Base-by-base conservation (phyloP, 169 alveolate species). In the Nephromyces sp. region DNA sequence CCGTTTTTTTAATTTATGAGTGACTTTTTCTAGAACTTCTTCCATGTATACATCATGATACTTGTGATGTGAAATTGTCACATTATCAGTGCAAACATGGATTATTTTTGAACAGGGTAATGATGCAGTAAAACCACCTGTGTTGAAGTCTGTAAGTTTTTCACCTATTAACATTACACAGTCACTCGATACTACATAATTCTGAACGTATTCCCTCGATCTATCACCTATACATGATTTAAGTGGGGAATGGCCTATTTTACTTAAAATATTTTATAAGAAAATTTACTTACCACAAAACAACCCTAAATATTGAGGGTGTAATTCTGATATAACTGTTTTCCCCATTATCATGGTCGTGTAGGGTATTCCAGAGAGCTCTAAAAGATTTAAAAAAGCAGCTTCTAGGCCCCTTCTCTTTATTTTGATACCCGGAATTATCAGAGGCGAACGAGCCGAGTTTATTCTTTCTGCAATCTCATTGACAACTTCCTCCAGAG, bases 81-180 rank as follows among this genome's bases (percentile, higher is more conserved):
- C n/a, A n/a, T 43, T 6, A 3, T 69, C 61, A 3, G 75, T 21
- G 28, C 51, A 15, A 8, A n/a, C 51, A n/a, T 62, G 8, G 51
- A 62, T 62, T 24, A 57, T 62, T 8, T 15, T n/a, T 8, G 28
- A 21, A 8, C 8, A 15, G 6, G 33, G 33, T 25, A 80, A 30
- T 29, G 31, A 15, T 24, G 68, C 80, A 0, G 86, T 57, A 67
- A 80, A 80, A 24, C 78, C 78, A 2, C 86, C 86, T n/a, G 86
- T 80, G 66, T 80, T 80, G 30, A 78, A 80, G 53, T 80, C 86
- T 66, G 84, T 80, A 31, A 80, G 32, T 72, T 79, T 80, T 32
- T 80, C 86, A 6, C 86, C 86, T n/a, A 80, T 32, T 30, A 80
- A 21, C 8, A 80, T 52, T n/a, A 80, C 72, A 32, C 86, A 80